These are phyloP conservation scores for Aspergillus hiratsukae DNA, from an alignment of 2,329 filamentous ascomycete genomes.

Conservation along the genomic window DNA sequence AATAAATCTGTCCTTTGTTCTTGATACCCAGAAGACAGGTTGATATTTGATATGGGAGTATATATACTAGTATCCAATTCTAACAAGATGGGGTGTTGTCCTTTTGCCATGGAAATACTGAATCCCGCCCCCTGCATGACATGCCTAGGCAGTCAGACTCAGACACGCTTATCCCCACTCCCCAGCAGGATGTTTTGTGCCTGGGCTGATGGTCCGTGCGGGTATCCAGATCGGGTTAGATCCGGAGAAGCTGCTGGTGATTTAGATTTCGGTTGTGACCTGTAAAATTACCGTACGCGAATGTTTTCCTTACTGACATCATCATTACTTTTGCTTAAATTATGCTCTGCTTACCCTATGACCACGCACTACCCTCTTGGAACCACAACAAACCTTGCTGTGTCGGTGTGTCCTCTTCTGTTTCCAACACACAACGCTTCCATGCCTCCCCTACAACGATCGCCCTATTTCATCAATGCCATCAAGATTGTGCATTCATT, in stretches of 20 bases:
- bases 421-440: not conserved
- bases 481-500: not conserved
- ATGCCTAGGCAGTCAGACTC: not conserved
- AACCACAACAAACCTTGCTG: not conserved
- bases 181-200: not conserved
- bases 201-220: not conserved
- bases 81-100: not conserved
- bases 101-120: not conserved
- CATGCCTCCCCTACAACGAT: not conserved
- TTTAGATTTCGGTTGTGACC: not conserved
- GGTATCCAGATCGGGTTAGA: not conserved
- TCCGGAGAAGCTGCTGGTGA: not conserved
- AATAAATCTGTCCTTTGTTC: constrained; percentile 14
- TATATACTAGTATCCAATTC: not conserved
- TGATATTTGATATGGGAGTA: not conserved
- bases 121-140: not conserved
- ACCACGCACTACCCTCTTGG: not conserved
- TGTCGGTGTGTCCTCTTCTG: not conserved
- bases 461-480: not conserved
- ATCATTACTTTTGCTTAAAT: not conserved
- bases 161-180: not conserved
- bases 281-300: not conserved
- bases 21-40: not conserved
- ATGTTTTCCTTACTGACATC: not conserved
- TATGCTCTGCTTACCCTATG: not conserved